These are phyloP conservation scores for Calocybe cyanea DNA, from an alignment of 768 basidiomycete genomes.

Conservation along the genomic window DNA sequence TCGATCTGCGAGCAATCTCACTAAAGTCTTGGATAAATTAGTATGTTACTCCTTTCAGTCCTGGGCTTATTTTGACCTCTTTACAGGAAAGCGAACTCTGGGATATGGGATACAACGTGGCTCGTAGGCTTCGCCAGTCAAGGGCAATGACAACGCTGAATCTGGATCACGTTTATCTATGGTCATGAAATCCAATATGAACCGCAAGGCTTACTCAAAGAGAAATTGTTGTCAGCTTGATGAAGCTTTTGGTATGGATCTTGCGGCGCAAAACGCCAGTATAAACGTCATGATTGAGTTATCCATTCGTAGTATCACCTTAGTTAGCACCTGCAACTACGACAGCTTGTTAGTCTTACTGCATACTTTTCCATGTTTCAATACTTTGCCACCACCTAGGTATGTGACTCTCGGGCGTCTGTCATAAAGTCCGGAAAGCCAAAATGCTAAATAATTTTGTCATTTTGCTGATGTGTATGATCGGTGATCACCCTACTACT, in stretches of 20 bases:
- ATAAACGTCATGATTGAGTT: slow-evolving; percentile 85
- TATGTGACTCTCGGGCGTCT: too few species aligned
- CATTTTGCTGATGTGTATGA: too few species aligned
- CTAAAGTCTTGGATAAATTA: slow-evolving; percentile 97
- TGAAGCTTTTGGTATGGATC: slow-evolving; percentile 73
- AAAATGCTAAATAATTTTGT: too few species aligned
- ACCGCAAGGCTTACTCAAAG: slow-evolving; percentile 81
- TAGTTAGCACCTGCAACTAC: too few species aligned
- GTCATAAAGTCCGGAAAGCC: too few species aligned
- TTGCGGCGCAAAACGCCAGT: slow-evolving; percentile 63
- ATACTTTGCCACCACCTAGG: too few species aligned
- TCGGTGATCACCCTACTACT: too few species aligned
- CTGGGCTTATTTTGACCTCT: background rate
- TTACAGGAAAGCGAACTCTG: slow-evolving; percentile 88
- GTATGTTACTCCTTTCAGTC: slow-evolving; percentile 36
- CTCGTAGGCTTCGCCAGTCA: slow-evolving; percentile 82
- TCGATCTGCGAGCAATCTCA: slow-evolving; percentile 90
- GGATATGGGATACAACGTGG: slow-evolving; percentile 96
- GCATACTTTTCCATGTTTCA: too few species aligned
- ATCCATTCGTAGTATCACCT: too few species aligned
- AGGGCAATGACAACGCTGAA: slow-evolving; percentile 72
- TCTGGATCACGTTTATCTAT: slow-evolving; percentile 75
- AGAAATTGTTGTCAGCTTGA: slow-evolving; percentile 82
- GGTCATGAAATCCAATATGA: slow-evolving; percentile 89
- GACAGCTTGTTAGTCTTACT: too few species aligned